Percentiles rank a stretch among this genome's conserved stretches.
Evolutionary conservation across 805 yeast species (phyloP).

Genomic region (Cyberlindnera meyerae): DNA sequence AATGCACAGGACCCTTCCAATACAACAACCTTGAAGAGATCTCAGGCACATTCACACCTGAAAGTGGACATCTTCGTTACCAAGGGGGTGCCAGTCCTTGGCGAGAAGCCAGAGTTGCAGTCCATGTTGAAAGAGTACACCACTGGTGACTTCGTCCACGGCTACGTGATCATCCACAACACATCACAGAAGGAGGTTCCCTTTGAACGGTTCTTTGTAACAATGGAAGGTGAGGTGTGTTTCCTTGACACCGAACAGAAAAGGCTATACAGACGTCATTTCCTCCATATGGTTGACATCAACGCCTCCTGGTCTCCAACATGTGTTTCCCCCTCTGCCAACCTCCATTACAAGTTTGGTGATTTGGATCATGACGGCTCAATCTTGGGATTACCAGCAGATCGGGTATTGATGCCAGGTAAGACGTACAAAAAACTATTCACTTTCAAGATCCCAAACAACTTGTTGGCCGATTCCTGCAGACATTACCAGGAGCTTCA

Average conservation of each 20-base stretch:
- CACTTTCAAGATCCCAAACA: constrained; percentile 53
- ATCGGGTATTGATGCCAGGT: constrained; percentile 44
- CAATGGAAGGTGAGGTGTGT: constrained; percentile 39
- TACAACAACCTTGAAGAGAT: constrained; percentile 40
- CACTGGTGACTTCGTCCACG: constrained; percentile 64
- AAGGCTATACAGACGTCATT: constrained; percentile 39
- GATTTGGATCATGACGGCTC: constrained; percentile 42
- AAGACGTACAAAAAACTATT: constrained; percentile 52
- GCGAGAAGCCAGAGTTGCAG: constrained; percentile 23
- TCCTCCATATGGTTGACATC: constrained; percentile 55
- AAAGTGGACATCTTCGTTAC: constrained; percentile 48
- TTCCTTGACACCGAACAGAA: constrained; percentile 29
- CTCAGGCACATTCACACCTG: constrained; percentile 31
- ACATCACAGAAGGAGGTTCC: constrained; percentile 41
- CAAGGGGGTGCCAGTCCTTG: constrained; percentile 44
- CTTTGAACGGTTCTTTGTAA: constrained; percentile 58
- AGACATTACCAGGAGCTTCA: constrained; percentile 38
- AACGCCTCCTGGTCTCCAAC: constrained; percentile 52
- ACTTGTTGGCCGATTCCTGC: constrained; percentile 48
- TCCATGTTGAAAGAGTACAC: constrained; percentile 49
- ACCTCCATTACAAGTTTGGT: constrained; percentile 39
- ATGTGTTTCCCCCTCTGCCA: constrained; percentile 47
- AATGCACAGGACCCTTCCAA: constrained; percentile 20
- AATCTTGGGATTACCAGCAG: constrained; percentile 44
- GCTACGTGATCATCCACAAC: constrained; percentile 49